Percentiles rank a stretch among this genome's conserved stretches.
Evolutionary conservation across 73 alveolate species (phyloP).

Genomic region (Urostyla sp.): DNA sequence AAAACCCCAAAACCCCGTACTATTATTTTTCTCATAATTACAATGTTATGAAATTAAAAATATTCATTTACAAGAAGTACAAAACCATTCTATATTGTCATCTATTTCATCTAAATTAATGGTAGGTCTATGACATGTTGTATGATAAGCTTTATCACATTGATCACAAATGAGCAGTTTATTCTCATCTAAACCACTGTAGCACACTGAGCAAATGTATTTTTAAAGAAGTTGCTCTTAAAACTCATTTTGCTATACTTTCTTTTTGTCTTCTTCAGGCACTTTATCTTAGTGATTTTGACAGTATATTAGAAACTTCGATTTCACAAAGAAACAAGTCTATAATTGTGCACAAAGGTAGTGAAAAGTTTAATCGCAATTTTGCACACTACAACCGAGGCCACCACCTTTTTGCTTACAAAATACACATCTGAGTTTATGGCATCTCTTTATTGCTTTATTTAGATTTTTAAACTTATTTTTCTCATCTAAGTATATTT

Average conservation of each 20-base stretch:
- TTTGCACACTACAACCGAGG: conserved; percentile 12
- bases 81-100: conserved; percentile 32
- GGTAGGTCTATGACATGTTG: conserved; percentile 18
- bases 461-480: conserved; percentile 24
- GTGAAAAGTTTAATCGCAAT: conserved; percentile 25
- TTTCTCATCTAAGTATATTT: conserved; percentile 40
- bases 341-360: conserved; percentile 25
- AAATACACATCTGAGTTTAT: conserved; percentile 1
- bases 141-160: conserved; percentile 30
- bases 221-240: not conserved
- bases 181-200: conserved; percentile 47
- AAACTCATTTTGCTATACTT: conserved; percentile 26
- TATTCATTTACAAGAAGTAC: conserved; percentile 12
- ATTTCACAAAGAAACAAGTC: conserved; percentile 36
- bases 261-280: conserved; percentile 8
- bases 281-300: conserved; percentile 30
- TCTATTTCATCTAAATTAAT: not conserved
- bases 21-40: too few relatives aligned
- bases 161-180: conserved; percentile 28
- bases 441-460: conserved; percentile 37
- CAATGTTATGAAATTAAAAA: too few relatives aligned
- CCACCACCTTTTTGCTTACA: conserved; percentile 53
- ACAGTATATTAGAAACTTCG: conserved; percentile 36
- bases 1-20: too few relatives aligned
- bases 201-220: conserved; percentile 31